Evolutionary conservation across 768 basidiomycete species (phyloP), one percentile per base, ranked within the genome.

Genomic region (Phylloporus sp.): DNA sequence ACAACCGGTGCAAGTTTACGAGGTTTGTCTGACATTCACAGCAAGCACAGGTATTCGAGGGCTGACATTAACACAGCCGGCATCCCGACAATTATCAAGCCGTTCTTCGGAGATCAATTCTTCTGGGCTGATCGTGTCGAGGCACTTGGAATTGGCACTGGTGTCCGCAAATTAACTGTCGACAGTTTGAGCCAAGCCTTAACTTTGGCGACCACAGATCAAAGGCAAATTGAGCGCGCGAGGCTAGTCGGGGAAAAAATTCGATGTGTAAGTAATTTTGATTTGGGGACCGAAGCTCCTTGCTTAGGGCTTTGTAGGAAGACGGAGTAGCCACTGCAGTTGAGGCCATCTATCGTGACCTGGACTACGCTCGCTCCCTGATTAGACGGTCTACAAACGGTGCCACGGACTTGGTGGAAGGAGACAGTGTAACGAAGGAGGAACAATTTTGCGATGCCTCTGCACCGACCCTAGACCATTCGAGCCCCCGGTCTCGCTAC

Each of bases 101-200:
- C 96, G 0, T 99, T 98, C 78, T 99, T 98, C 58, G 95, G 96
- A 3, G 94, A 97, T 64, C 94, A 97, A 59, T 90, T 86, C 64
- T 95, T 97, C 70, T 98, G 92, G 92, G 90, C 91, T 4, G 91
- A 99, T 66, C 85, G 95, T 23, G 91, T 97, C n/a, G 92, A 96
- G 65, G 91, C 93, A 3, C 76, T 99, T 33, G 94, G 94, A 29
- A 81, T 98, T 39, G 96, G 95, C 36, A 76, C 83, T 24, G 81
- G 86, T 42, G 84, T 99, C 41, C 80, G 89, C 56, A 95, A 94
- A 66, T 73, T 98, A 45, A 92, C 88, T 10, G 83, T 85, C 13
- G 79, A 88, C 14, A 72, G 72, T 38, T 69, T 99, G 46, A 79
- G 84, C 14, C 84, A 89, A 9, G 94, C 95, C 0, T 73, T 99